Evolutionary conservation across 139 green algal species (phyloP).

Genomic region (Coccomyxa sp.): DNA sequence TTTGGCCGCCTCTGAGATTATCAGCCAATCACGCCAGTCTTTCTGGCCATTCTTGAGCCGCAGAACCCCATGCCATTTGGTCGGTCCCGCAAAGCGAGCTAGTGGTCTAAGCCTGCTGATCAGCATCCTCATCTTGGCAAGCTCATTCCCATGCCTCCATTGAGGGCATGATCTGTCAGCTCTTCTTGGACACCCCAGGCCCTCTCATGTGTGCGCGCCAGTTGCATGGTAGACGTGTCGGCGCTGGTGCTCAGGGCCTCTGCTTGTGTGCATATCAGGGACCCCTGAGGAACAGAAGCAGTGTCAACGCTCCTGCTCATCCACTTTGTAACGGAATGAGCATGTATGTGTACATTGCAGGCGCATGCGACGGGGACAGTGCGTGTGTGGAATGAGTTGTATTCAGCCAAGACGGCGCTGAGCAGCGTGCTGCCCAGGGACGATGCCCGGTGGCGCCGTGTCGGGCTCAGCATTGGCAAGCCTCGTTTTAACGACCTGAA

Average conservation of each 20-base stretch:
- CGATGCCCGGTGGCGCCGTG: neutral
- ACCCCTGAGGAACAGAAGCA: neutral
- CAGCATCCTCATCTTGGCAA: too few relatives aligned
- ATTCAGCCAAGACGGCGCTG: neutral
- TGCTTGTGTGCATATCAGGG: neutral
- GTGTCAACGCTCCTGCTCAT: neutral
- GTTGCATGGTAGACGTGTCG: neutral
- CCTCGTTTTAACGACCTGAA: neutral
- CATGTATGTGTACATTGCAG: neutral
- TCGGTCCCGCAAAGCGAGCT: too few relatives aligned
- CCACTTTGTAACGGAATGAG: neutral
- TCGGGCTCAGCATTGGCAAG: neutral
- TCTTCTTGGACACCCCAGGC: neutral
- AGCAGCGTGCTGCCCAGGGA: neutral
- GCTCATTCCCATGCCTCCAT: too few relatives aligned
- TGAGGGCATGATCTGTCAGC: too few relatives aligned
- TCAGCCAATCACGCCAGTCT: too few relatives aligned
- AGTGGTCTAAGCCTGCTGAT: too few relatives aligned
- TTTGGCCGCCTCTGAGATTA: too few relatives aligned
- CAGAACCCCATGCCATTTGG: too few relatives aligned
- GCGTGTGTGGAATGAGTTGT: conserved; percentile 21
- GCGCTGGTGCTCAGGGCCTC: neutral
- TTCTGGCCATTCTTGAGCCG: too few relatives aligned
- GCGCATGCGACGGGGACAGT: conserved; percentile 1
- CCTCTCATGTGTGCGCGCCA: neutral